These are phyloP conservation scores for Mycena leptocephala DNA, from an alignment of 768 basidiomycete genomes.

Conservation along the genomic window DNA sequence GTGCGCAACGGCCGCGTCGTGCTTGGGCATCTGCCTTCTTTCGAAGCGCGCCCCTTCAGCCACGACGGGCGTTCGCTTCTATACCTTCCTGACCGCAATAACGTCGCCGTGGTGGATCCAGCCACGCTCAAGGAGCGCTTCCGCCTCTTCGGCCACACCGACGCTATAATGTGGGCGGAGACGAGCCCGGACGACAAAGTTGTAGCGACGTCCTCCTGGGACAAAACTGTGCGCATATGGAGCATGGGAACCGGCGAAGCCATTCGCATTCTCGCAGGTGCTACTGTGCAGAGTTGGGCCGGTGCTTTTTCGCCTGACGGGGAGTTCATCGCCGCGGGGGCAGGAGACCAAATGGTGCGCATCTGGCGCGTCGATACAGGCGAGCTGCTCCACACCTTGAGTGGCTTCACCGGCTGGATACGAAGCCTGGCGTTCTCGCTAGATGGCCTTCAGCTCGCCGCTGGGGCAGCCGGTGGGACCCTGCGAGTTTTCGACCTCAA, in stretches of 20 bases:
- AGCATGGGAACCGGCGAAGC: not conserved
- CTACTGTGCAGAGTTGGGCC: not conserved
- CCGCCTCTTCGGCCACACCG: too few relatives aligned
- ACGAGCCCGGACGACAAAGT: too few relatives aligned
- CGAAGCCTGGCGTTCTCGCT: not conserved
- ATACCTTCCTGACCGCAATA: too few relatives aligned
- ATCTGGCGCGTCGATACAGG: not conserved
- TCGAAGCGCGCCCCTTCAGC: too few relatives aligned
- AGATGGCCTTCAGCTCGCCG: not conserved
- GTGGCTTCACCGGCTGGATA: not conserved
- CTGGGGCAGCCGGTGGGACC: not conserved
- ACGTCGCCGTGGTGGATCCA: too few relatives aligned
- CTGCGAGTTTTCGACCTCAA: not conserved
- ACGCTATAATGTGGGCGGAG: too few relatives aligned
- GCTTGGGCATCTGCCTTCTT: too few relatives aligned
- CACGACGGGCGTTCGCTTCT: too few relatives aligned
- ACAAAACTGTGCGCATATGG: not conserved
- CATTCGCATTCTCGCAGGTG: not conserved
- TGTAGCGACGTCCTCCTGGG: not conserved
- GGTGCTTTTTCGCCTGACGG: too few relatives aligned
- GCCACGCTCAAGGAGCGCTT: too few relatives aligned
- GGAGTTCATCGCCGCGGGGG: not conserved
- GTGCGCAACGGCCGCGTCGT: too few relatives aligned
- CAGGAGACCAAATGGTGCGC: not conserved
- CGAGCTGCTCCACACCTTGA: not conserved